Evolutionary conservation across 2,329 filamentous ascomycete genomes (phyloP).

Genomic region (Ophiocordyceps unilateralis): DNA sequence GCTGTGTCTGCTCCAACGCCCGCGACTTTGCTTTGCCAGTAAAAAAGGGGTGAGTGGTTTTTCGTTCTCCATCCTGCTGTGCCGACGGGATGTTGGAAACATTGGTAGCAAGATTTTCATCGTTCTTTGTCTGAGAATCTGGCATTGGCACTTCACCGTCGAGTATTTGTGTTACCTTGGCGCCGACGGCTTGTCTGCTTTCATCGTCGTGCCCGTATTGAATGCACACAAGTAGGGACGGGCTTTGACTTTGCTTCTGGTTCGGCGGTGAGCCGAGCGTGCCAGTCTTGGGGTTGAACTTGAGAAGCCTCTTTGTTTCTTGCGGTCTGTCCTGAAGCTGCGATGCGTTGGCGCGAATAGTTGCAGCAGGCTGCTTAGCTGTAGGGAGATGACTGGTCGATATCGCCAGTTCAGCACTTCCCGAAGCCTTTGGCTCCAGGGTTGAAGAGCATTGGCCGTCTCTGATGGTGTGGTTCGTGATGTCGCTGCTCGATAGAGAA

Average conservation of each 20-base stretch:
- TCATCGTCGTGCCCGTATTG: conserved; percentile 37
- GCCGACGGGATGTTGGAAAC: neutral
- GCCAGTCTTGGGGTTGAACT: conserved; percentile 41
- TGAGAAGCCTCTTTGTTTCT: conserved; percentile 28
- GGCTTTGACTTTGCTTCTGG: conserved; percentile 22
- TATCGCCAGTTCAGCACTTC: neutral
- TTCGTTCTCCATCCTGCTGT: conserved; percentile 10
- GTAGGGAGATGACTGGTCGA: neutral
- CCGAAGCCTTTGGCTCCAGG: neutral
- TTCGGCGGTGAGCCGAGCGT: conserved; percentile 45
- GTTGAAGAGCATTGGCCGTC: neutral
- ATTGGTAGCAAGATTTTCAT: neutral
- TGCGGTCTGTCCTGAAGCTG: conserved; percentile 2
- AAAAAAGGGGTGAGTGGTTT: conserved; percentile 26
- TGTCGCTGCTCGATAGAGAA: conserved; percentile 3
- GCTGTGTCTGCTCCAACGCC: conserved; percentile 6
- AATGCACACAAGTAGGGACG: conserved; percentile 32
- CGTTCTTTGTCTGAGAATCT: conserved; percentile 7
- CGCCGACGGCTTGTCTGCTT: conserved; percentile 31
- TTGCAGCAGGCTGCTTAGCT: neutral
- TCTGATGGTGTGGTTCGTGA: conserved; percentile 4
- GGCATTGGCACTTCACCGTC: conserved; percentile 11
- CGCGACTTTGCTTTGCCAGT: conserved; percentile 14
- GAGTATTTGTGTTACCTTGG: conserved; percentile 47
- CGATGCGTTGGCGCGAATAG: conserved; percentile 1